Base-by-base conservation (phyloP, 2,329 filamentous ascomycete genomes). In the Fusarium falciforme region DNA sequence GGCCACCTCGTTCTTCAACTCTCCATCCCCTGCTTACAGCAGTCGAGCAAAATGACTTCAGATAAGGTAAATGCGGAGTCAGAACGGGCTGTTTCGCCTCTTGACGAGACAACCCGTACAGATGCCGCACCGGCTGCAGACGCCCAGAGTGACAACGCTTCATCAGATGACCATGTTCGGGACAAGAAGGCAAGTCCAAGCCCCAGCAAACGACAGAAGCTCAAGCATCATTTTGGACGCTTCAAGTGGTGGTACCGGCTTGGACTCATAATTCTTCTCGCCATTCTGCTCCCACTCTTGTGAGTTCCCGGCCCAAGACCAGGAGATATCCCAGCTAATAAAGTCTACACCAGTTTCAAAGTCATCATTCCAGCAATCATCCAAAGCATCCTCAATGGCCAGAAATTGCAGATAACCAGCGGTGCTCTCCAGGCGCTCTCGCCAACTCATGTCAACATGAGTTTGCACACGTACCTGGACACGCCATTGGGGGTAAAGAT, bases 291-390 rank as follows among this genome's bases (percentile, higher is more conserved):
- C 5, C 86, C 86, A 0, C 75, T 87, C 20, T 70, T 87, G 86
- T 87, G 79, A 80, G 85, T 82, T 16, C 20, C 20, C 2, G 12
- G 4, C 22, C 9, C 3, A 14, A n/a, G 10, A 29, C 2, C 6
- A n/a, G 33, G 5, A 6, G 7, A 5, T 11, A 29, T 14, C 3
- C 1, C 4, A 20, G 25, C 38, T 10, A 54, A 6, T 2, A 11
- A 6, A 10, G 27, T 10, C 10, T 6, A n/a, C 27, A 6, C 20
- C 27, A 87, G 86, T 33, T 88, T 88, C 78, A 78, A 82, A 22
- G 81, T 86, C 20, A 84, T 85, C 9, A 81, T 88, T 31, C 86
- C 86, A 1, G 82, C 82, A n/a, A 83, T 87, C 35, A 82, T 85
- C 2, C 85, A 86, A 68, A 74, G 78, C 31, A 84, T 87, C 22